Conservation (phyloP, 1,284 basidiomycete genomes). For the Fomitopsis schrenkii region DNA sequence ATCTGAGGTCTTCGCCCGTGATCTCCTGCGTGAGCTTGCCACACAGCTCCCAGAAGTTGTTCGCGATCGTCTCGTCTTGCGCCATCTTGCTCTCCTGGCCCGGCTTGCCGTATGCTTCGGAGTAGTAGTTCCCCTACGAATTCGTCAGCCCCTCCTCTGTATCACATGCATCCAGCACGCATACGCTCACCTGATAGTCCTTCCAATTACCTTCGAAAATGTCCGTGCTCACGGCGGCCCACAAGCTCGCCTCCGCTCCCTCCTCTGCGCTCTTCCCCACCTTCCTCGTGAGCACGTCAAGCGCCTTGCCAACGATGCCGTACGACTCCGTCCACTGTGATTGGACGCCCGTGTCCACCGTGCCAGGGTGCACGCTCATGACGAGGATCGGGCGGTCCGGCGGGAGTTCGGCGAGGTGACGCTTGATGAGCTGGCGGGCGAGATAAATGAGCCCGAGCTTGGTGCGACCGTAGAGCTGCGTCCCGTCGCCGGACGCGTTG, state of each 20-base stretch:
- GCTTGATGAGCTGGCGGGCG: slow-evolving; percentile 22
- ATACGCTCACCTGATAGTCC: slow-evolving; percentile 23
- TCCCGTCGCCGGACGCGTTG: slow-evolving; percentile 22
- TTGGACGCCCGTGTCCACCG: slow-evolving; percentile 29
- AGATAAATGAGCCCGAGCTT: slow-evolving; percentile 26
- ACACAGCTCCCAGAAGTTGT: slow-evolving; percentile 27
- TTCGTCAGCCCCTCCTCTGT: not conserved
- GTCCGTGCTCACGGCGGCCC: slow-evolving; percentile 27
- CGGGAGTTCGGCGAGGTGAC: slow-evolving; percentile 15
- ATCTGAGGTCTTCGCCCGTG: slow-evolving; percentile 21
- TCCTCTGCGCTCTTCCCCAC: slow-evolving; percentile 26
- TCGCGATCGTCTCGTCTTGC: slow-evolving; percentile 18
- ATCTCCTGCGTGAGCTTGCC: slow-evolving; percentile 21
- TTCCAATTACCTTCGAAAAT: slow-evolving; percentile 27
- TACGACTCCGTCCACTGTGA: slow-evolving; percentile 23
- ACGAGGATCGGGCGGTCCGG: slow-evolving; percentile 21
- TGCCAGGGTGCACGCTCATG: slow-evolving; percentile 28
- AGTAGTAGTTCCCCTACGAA: slow-evolving; percentile 27
- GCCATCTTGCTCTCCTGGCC: slow-evolving; percentile 22
- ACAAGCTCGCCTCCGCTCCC: slow-evolving; percentile 28
- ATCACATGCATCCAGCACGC: not conserved
- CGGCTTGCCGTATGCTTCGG: slow-evolving; percentile 26
- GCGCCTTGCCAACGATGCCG: slow-evolving; percentile 20
- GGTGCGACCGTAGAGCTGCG: slow-evolving; percentile 24
- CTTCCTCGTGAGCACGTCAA: slow-evolving; percentile 18